phyloP scores from a whole-genome alignment of 495 filamentous ascomycete genomes.

The Lichenothelia convexa region DNA sequence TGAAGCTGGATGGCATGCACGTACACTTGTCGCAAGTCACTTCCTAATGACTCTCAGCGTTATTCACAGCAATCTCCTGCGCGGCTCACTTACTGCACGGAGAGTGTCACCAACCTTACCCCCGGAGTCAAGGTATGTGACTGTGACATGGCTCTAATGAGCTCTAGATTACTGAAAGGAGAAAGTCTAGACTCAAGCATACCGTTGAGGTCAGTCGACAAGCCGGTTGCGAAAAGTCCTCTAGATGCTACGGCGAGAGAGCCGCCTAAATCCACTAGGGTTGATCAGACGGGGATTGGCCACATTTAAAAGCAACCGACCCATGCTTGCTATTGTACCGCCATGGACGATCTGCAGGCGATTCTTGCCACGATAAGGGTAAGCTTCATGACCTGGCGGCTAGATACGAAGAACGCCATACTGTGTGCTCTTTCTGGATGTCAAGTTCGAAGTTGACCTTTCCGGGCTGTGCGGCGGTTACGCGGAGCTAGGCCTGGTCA shows the following conservation, averaged over 20 bases:
- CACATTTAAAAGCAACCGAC: slow-evolving; percentile 19
- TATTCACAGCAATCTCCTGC: slow-evolving; percentile 12
- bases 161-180: not conserved
- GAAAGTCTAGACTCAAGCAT: slow-evolving; percentile 12
- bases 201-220: slow-evolving; percentile 87
- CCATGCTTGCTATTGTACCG: slow-evolving; percentile 86
- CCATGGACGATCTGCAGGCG: slow-evolving; percentile 81
- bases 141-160: slow-evolving; percentile 23
- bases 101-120: slow-evolving; percentile 68
- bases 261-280: slow-evolving; percentile 69
- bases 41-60: too few relatives aligned
- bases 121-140: slow-evolving; percentile 78
- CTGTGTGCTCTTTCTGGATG: slow-evolving; percentile 76
- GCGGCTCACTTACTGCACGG: slow-evolving; percentile 28
- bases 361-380: too few relatives aligned
- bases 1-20: slow-evolving; percentile 4
- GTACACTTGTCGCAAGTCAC: slow-evolving; percentile 75
- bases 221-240: slow-evolving; percentile 74
- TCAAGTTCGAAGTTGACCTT: slow-evolving; percentile 74
- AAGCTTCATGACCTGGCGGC: too few relatives aligned
- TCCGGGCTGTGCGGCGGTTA: slow-evolving; percentile 60
- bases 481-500: slow-evolving; percentile 39
- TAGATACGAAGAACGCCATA: slow-evolving; percentile 23
- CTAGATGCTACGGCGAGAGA: slow-evolving; percentile 84
- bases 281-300: not conserved